Evolutionary conservation across 1,139 yeast species (phyloP).

Genomic region (Saccharomyces hybrid): DNA sequence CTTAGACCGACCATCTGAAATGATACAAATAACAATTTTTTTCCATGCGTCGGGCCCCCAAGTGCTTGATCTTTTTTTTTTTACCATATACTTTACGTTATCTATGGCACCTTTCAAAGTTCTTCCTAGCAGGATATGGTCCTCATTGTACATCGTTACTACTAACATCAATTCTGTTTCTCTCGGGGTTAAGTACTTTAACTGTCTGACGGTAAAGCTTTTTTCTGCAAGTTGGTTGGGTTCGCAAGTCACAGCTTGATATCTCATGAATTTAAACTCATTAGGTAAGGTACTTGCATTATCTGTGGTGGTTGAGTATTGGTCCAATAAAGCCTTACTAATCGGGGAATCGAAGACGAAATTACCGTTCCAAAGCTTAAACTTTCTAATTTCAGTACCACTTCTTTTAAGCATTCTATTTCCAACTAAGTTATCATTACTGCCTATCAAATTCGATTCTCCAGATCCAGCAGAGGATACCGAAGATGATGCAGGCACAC

Average conservation of each 20-base stretch:
- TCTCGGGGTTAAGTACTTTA: slow-evolving; percentile 57
- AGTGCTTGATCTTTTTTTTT: slow-evolving; percentile 56
- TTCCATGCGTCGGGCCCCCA: slow-evolving; percentile 95
- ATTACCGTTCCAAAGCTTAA: slow-evolving; percentile 44
- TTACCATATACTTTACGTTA: slow-evolving; percentile 74
- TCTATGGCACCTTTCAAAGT: slow-evolving; percentile 91
- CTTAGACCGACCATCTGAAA: slow-evolving; percentile 92
- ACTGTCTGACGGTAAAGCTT: slow-evolving; percentile 75
- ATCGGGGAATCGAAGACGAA: slow-evolving; percentile 62
- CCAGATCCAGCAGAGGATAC: slow-evolving; percentile 16
- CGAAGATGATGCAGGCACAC: slow-evolving; percentile 12
- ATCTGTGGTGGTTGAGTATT: slow-evolving; percentile 35
- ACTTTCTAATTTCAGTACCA: slow-evolving; percentile 28
- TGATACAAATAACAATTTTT: slow-evolving; percentile 80
- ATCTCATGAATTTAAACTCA: slow-evolving; percentile 72
- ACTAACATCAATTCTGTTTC: slow-evolving; percentile 85
- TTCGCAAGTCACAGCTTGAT: slow-evolving; percentile 77
- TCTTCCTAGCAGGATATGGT: slow-evolving; percentile 77
- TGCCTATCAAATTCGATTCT: slow-evolving; percentile 12
- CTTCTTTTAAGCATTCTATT: slow-evolving; percentile 15
- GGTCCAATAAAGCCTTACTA: slow-evolving; percentile 48
- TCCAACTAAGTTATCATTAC: slow-evolving; percentile 10
- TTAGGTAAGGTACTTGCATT: slow-evolving; percentile 47
- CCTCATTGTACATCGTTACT: slow-evolving; percentile 94
- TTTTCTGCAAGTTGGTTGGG: slow-evolving; percentile 69